Conservation (phyloP, 352 stramenopile genomes). For the Pythium myriotylum region DNA sequence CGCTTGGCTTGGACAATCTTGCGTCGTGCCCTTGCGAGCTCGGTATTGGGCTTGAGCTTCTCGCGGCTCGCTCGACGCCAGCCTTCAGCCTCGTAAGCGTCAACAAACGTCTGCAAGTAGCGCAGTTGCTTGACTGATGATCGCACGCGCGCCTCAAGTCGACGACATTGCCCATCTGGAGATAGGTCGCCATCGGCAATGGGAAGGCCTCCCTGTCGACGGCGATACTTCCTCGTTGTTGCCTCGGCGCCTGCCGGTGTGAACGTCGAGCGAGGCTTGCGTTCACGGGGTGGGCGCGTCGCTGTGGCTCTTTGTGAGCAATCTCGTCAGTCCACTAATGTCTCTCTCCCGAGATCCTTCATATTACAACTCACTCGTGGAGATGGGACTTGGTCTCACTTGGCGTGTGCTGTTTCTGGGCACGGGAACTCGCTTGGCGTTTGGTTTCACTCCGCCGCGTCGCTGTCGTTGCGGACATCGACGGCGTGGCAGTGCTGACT, state of each 20-base stretch:
- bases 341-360: background rate
- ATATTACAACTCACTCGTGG: background rate
- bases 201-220: constrained; percentile 2
- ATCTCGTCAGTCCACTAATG: background rate
- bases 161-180: constrained; percentile 22
- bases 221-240: constrained; percentile 10
- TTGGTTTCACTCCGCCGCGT: background rate
- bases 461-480: background rate
- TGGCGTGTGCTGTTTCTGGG: background rate
- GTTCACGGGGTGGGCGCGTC: constrained; percentile 15
- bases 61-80: constrained; percentile 76
- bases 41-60: constrained; percentile 81
- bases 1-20: constrained; percentile 67
- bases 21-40: constrained; percentile 49
- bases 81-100: constrained; percentile 83
- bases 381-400: background rate
- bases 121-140: constrained; percentile 28
- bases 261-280: constrained; percentile 24
- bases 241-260: constrained; percentile 9
- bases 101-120: constrained; percentile 77
- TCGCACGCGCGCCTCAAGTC: constrained; percentile 25
- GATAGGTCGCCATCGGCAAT: background rate
- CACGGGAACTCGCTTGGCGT: background rate
- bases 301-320: background rate
- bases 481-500: background rate